Base-by-base conservation (phyloP, 129 eudicot species). In the Flaveria ramosissima region DNA sequence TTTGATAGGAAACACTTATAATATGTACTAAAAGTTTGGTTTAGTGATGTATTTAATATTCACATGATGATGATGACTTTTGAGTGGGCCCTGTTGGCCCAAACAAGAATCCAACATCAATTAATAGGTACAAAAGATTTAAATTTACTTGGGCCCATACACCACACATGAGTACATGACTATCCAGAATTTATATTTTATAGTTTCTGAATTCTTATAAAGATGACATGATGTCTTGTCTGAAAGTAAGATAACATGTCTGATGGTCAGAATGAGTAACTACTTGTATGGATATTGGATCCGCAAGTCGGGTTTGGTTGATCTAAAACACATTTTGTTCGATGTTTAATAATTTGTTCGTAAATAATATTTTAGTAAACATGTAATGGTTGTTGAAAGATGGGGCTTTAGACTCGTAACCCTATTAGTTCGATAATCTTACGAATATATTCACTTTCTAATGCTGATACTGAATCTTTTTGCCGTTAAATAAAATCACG, bases 81-180 rank as follows among this genome's bases (percentile, higher is more conserved):
- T 32, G 30, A 32, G 39, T 32, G 39, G 39, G 39, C 39, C 39
- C 39, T 16, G 2, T 45, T 32, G 78, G 30, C 72, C 50, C 63
- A 75, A 75, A 46, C 11, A 26, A 48, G 41, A 36, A 60, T 75
- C 79, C 79, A 62, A 47, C 71, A 26, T 76, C 52, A 76, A 64
- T 64, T 30, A 26, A 65, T 7, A 15, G 52, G 72, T 9, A 55
- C 48, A 1, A 16, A 27, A 74, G 13, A 12, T 7, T 61, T 45
- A 3, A 61, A 2, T 26, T 15, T 42, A 73, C 68, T 42, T 2
- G 21, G 20, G 32, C 60, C 19, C 47, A 45, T 43, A 20, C 17
- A 45, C 62, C 19, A 27, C 57, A 27, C 20, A 60, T 30, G 39
- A 30, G 39, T 30, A 30, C 6, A 4, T 30, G 39, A 30, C 7